Evolutionary conservation across 1,139 yeast species (phyloP).

Genomic region (Taphrina wiesneri): DNA sequence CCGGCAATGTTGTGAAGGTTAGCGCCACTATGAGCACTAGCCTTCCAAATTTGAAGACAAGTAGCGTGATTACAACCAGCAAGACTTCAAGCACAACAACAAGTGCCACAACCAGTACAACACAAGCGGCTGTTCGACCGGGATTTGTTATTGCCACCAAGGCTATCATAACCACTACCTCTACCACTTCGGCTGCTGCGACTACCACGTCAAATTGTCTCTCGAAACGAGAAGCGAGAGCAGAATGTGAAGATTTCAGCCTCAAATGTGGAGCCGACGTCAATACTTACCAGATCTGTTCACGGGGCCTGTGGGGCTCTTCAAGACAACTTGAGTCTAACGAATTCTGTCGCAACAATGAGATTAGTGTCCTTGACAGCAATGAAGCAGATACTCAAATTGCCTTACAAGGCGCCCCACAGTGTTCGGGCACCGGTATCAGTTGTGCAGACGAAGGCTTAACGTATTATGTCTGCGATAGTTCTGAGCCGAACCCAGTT

Average conservation of each 20-base stretch:
- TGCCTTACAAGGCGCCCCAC: background rate
- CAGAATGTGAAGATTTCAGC: slow-evolving; percentile 18
- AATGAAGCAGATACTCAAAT: background rate
- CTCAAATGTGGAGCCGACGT: slow-evolving; percentile 8
- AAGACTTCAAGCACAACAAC: background rate
- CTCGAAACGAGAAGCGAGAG: background rate
- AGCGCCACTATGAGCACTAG: background rate
- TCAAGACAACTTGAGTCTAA: background rate
- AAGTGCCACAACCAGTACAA: background rate
- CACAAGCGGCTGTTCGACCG: background rate
- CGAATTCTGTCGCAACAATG: background rate
- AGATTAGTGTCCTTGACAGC: background rate
- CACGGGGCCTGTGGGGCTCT: slow-evolving; percentile 5
- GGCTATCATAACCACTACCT: background rate
- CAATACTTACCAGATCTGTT: slow-evolving; percentile 3
- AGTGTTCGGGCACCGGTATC: slow-evolving; percentile 22
- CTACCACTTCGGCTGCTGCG: background rate
- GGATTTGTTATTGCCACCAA: background rate
- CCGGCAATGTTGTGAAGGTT: background rate
- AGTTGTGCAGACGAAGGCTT: slow-evolving; percentile 10
- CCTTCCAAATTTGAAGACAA: background rate
- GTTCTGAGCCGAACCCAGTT: background rate
- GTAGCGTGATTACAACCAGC: background rate
- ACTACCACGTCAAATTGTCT: slow-evolving; percentile 12
- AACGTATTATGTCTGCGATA: slow-evolving; percentile 7